Evolutionary conservation across 257 asterid genomes (phyloP), one percentile per base, ranked within the genome.

Genomic region (Coffea canephora): DNA sequence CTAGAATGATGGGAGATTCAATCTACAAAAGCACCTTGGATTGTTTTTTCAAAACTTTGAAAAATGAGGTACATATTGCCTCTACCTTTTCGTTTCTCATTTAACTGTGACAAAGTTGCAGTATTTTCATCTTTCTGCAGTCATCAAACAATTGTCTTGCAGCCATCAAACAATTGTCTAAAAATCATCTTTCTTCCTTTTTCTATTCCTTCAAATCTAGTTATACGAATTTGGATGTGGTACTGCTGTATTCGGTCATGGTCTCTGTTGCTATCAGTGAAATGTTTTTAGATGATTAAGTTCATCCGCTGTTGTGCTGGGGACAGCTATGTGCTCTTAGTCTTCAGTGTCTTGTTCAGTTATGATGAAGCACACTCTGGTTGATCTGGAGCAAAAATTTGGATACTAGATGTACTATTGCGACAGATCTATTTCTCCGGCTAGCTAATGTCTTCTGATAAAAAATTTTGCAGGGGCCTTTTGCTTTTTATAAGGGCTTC

Each of bases 1-100:
- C 98, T 82, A 90, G 98, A 90, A 91, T 92, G 98, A 94, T 94
- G 98, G 98, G 98, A 62, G 97, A 92, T 78, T 84, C 97, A 54
- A 79, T 82, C 76, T 92, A 94, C 91, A 92, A 82, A 87, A 84
- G 86, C 88, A 87, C 96, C 64, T 69, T 91, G 70, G 98, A 94
- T 81, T 94, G 98, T 84, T 90, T 92, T 88, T 81, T 88, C 83
- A 90, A 88, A 88, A 94, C 97, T 46, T 84, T 94, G 73, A 90
- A 88, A 80, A 81, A 65, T 59, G 98, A 94, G 98, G 98, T 92
- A 85, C 84, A 69, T 8, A 19, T 54, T 25, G 78, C 74, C 64
- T 71, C 34, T 77, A 81, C 59, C 59, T 68, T 39, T 70, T 74
- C 49, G 18, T 34, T 57, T 52, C 8, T n/a, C 69, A 5, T 57